These are phyloP conservation scores for Collybiopsis luxurians DNA, from an alignment of 768 basidiomycete species.

Conservation along the genomic window DNA sequence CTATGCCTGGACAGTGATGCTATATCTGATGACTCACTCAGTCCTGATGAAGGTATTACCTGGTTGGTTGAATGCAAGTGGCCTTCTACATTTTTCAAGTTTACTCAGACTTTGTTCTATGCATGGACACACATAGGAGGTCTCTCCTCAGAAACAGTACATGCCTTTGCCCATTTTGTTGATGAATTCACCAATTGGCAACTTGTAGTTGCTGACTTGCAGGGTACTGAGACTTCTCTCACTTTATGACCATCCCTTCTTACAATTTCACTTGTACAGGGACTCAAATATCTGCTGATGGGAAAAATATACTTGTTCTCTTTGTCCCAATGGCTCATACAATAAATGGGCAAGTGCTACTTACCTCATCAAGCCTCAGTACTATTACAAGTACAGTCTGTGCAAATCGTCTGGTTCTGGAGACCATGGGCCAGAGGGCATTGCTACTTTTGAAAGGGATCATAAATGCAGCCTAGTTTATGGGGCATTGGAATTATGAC, in stretches of 20 bases:
- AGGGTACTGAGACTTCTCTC: conserved; percentile 7
- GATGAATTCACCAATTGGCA: conserved; percentile 3
- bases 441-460: too few species aligned
- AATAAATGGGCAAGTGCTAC: conserved; percentile 5
- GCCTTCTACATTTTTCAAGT: conserved; percentile 5
- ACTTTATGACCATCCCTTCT: not conserved
- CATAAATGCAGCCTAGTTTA: too few species aligned
- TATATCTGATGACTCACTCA: not conserved
- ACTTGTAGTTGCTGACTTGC: conserved; percentile 12
- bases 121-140: not conserved
- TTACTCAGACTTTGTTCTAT: conserved; percentile 11
- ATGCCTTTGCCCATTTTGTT: conserved; percentile 14
- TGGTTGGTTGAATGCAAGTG: conserved; percentile 14
- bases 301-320: not conserved
- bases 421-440: too few species aligned
- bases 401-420: too few species aligned
- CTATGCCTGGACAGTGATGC: too few species aligned
- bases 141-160: conserved; percentile 5
- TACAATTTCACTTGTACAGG: conserved; percentile 2
- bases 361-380: too few species aligned
- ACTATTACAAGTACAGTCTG: too few species aligned
- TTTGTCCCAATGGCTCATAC: conserved; percentile 15
- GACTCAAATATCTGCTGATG: conserved; percentile 7
- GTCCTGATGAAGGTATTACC: conserved; percentile 7
- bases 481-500: too few species aligned